These are phyloP conservation scores for Coniochaeta prunicola DNA, from an alignment of 2,329 filamentous ascomycete genomes.

Conservation along the genomic window DNA sequence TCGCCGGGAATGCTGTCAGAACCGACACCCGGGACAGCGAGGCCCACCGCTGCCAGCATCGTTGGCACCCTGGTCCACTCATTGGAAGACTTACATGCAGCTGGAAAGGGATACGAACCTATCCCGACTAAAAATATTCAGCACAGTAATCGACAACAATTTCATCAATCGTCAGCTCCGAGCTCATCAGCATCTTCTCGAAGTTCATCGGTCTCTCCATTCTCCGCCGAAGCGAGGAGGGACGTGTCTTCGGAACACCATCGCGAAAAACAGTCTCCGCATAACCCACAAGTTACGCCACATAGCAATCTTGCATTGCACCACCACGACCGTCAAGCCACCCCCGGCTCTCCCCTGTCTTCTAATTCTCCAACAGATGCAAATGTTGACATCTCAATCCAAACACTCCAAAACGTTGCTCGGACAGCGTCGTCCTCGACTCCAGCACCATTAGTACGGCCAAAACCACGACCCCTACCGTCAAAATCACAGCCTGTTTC, in stretches of 20 bases:
- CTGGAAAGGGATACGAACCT: conserved; percentile 21
- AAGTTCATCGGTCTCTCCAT: not conserved
- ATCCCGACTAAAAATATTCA: conserved; percentile 16
- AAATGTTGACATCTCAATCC: not conserved
- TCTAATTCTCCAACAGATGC: not conserved
- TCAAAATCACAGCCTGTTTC: not conserved
- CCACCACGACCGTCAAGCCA: conserved; percentile 1
- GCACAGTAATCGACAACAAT: not conserved
- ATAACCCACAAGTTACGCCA: conserved; percentile 1
- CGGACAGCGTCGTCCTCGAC: conserved; percentile 1
- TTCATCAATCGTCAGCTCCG: not conserved
- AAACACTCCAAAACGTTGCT: not conserved
- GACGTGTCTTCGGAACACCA: not conserved
- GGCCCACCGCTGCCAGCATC: conserved; percentile 5
- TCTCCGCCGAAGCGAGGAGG: not conserved
- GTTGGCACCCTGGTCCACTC: conserved; percentile 24
- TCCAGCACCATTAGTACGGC: conserved; percentile 6
- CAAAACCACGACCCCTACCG: conserved; percentile 8
- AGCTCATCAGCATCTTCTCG: not conserved
- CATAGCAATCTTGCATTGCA: not conserved
- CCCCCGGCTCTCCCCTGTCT: not conserved
- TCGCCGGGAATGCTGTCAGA: conserved; percentile 3
- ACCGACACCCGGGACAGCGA: not conserved
- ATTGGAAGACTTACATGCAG: conserved; percentile 17
- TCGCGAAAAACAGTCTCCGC: not conserved